Percentiles rank a stretch among this genome's conserved stretches.
phyloP scores from a whole-genome alignment of 495 filamentous ascomycete genomes.

The Penicillium arizonense region DNA sequence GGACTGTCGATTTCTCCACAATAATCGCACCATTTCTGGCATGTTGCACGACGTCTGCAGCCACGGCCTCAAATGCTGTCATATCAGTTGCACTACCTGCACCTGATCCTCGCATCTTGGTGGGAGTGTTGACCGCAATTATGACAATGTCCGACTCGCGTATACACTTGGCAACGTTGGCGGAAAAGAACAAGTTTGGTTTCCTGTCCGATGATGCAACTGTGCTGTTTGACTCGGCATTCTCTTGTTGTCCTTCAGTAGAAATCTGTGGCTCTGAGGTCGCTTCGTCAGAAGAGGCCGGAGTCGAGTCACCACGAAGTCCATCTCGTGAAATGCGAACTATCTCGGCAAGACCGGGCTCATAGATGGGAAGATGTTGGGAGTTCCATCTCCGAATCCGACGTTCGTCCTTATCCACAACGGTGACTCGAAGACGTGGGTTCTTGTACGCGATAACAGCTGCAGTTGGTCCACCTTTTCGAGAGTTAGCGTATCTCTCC shows the following conservation, averaged over 20 bases:
- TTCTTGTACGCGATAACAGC: slow-evolving; percentile 73
- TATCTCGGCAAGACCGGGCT: slow-evolving; percentile 44
- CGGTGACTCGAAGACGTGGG: slow-evolving; percentile 62
- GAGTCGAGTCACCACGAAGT: neutral
- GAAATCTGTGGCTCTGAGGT: too few relatives aligned
- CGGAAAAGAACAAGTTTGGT: slow-evolving; percentile 66
- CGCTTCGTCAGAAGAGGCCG: neutral
- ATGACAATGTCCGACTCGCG: slow-evolving; percentile 67
- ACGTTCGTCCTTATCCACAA: slow-evolving; percentile 64
- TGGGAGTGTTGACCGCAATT: slow-evolving; percentile 77
- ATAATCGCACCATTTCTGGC: slow-evolving; percentile 66
- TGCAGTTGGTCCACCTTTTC: slow-evolving; percentile 64
- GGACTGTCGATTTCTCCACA: slow-evolving; percentile 80
- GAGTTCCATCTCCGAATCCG: slow-evolving; percentile 76
- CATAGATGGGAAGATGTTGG: slow-evolving; percentile 65
- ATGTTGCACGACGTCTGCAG: slow-evolving; percentile 60
- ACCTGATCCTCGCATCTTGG: slow-evolving; percentile 66
- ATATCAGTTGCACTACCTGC: slow-evolving; percentile 68
- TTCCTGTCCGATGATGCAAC: neutral
- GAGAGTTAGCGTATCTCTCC: neutral
- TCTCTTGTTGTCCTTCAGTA: neutral
- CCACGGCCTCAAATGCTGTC: slow-evolving; percentile 64
- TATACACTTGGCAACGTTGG: slow-evolving; percentile 59
- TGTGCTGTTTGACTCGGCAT: neutral
- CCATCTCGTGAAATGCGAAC: slow-evolving; percentile 17